Evolutionary conservation across 2,329 filamentous ascomycete species (phyloP).

Genomic region (Nothophoma quercina): DNA sequence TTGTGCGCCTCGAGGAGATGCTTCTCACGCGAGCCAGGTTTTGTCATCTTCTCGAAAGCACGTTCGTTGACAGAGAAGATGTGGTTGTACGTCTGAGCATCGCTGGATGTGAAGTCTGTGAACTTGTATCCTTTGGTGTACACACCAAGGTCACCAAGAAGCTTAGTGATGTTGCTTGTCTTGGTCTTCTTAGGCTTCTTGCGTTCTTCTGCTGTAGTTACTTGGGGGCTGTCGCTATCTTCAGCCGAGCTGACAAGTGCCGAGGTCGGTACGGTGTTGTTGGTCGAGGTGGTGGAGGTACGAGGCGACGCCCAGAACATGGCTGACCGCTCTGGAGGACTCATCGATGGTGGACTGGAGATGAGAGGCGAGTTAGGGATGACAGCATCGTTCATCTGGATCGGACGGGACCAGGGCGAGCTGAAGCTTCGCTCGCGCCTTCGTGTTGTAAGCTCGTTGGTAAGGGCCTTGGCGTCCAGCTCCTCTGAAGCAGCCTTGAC

Average conservation of each 20-base stretch:
- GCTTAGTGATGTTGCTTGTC: constrained; percentile 83
- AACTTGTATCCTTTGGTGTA: constrained; percentile 83
- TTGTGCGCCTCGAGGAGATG: constrained; percentile 87
- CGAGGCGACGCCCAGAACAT: constrained; percentile 59
- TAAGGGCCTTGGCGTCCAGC: constrained; percentile 43
- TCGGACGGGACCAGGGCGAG: constrained; percentile 74
- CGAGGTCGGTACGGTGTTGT: constrained; percentile 63
- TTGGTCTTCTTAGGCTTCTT: constrained; percentile 67
- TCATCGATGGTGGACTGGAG: constrained; percentile 62
- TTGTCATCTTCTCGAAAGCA: constrained; percentile 82
- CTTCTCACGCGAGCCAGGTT: constrained; percentile 77
- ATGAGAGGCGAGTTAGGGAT: constrained; percentile 59
- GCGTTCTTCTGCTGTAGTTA: constrained; percentile 65
- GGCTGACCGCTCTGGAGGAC: constrained; percentile 58
- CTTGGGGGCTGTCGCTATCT: constrained; percentile 73
- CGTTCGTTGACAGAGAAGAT: constrained; percentile 94
- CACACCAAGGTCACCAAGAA: constrained; percentile 85
- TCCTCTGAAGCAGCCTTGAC: constrained; percentile 77
- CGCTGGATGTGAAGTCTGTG: constrained; percentile 76
- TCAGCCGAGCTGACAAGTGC: constrained; percentile 68
- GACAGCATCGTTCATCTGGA: constrained; percentile 64
- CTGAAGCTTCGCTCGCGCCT: constrained; percentile 72
- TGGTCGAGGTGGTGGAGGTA: constrained; percentile 64
- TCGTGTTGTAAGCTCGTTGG: constrained; percentile 46
- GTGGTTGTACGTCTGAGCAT: constrained; percentile 89